These are phyloP conservation scores for Exobasidium cylindrosporum DNA, from an alignment of 1,284 basidiomycete genomes.

Conservation along the genomic window DNA sequence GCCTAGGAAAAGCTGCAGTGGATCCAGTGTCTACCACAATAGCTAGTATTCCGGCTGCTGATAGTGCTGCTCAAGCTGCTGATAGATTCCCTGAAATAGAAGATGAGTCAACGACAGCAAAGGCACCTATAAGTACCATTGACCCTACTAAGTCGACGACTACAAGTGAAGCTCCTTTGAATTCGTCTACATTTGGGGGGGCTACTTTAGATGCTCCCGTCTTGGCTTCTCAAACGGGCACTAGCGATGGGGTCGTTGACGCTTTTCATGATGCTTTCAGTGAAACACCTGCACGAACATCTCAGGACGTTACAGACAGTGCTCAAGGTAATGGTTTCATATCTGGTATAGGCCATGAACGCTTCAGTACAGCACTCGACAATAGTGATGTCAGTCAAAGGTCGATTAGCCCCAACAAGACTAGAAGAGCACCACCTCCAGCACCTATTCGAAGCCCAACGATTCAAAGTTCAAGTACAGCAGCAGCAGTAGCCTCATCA, in stretches of 20 bases:
- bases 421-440: conserved; percentile 42
- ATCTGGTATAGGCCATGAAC: conserved; percentile 3
- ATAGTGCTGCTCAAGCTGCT: conserved; percentile 13
- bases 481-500: conserved; percentile 19
- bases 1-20: not conserved
- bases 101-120: conserved; percentile 14
- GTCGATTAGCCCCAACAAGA: conserved; percentile 25
- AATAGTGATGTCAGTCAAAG: not conserved
- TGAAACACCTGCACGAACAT: not conserved
- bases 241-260: conserved; percentile 2
- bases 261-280: conserved; percentile 16
- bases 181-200: not conserved
- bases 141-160: too few relatives aligned
- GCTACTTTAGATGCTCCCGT: conserved; percentile 7
- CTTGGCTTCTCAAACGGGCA: conserved; percentile 10
- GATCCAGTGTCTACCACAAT: conserved; percentile 8
- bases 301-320: conserved; percentile 4
- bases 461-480: not conserved
- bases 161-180: not conserved
- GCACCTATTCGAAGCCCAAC: conserved; percentile 34
- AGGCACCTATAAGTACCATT: not conserved
- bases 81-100: conserved; percentile 22
- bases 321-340: not conserved
- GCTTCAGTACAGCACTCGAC: conserved; percentile 12
- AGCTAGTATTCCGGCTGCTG: conserved; percentile 15